phyloP scores from a whole-genome alignment of 177 flowering plant genomes.

The Telopea speciosissima region DNA sequence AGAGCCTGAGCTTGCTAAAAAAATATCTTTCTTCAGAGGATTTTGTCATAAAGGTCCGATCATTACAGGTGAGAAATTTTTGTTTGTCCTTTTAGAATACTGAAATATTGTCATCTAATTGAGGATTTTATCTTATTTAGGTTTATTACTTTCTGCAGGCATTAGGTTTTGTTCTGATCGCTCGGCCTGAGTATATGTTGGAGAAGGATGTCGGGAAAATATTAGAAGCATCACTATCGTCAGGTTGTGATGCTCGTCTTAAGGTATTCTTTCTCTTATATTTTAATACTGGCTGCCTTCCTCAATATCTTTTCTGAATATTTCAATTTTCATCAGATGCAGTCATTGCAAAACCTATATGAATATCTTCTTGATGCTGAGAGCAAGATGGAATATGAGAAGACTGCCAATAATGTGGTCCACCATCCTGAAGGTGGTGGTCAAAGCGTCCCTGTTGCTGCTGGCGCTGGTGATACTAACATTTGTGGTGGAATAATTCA shows the following conservation, averaged over 20 bases:
- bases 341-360: slow-evolving; percentile 76
- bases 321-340: slow-evolving; percentile 53
- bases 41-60: slow-evolving; percentile 63
- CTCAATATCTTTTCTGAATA: slow-evolving; percentile 17
- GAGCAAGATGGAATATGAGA: slow-evolving; percentile 68
- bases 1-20: slow-evolving; percentile 58
- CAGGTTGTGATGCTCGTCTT: slow-evolving; percentile 57
- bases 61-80: slow-evolving; percentile 63
- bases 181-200: slow-evolving; percentile 89
- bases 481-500: slow-evolving; percentile 96
- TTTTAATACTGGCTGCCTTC: neutral
- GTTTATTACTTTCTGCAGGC: slow-evolving; percentile 45
- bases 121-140: slow-evolving; percentile 4
- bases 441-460: slow-evolving; percentile 82
- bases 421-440: slow-evolving; percentile 39
- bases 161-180: slow-evolving; percentile 76
- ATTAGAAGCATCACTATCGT: slow-evolving; percentile 63
- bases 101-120: neutral
- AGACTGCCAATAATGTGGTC: slow-evolving; percentile 23
- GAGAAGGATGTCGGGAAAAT: slow-evolving; percentile 71
- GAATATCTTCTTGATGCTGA: slow-evolving; percentile 97
- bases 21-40: slow-evolving; percentile 64
- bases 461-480: slow-evolving; percentile 97
- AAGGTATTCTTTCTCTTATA: slow-evolving; percentile 48
- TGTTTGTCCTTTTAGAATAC: neutral